Percentiles rank a stretch among this genome's conserved stretches.
phyloP scores from a whole-genome alignment of 768 basidiomycete species.

The Lactarius tabidus region DNA sequence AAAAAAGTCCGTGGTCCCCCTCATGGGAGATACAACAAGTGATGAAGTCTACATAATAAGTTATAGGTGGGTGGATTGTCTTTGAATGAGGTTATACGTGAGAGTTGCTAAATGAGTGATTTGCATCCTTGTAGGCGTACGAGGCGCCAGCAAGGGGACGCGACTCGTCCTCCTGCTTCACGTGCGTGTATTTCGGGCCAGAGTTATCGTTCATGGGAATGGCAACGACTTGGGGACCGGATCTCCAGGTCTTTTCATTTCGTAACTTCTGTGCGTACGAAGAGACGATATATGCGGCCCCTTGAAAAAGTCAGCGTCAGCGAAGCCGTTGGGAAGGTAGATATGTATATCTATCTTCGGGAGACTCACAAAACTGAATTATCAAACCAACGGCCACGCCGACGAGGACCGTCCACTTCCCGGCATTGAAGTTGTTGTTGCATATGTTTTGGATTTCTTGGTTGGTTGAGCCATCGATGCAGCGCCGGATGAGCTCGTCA shows the following conservation, averaged over 20 bases:
- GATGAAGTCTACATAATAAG: neutral
- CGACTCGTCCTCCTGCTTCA: neutral
- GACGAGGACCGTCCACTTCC: slow-evolving; percentile 5
- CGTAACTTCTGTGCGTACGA: slow-evolving; percentile 12
- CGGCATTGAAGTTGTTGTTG: neutral
- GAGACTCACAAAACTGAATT: slow-evolving; percentile 19
- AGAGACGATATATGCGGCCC: slow-evolving; percentile 21
- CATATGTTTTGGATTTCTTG: neutral
- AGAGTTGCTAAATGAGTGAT: slow-evolving; percentile 10
- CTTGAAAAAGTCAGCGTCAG: neutral
- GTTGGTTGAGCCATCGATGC: slow-evolving; percentile 21
- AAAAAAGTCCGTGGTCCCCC: neutral
- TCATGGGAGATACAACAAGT: neutral
- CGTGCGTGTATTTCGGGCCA: slow-evolving; percentile 9
- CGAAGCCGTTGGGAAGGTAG: too few species aligned
- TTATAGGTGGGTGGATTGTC: neutral
- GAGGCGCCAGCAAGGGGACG: slow-evolving; percentile 1
- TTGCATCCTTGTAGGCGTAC: slow-evolving; percentile 5
- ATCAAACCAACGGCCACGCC: neutral
- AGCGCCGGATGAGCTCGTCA: slow-evolving; percentile 9
- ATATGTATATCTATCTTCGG: neutral
- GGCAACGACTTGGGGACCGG: neutral
- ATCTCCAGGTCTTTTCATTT: slow-evolving; percentile 5
- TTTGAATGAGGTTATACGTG: neutral
- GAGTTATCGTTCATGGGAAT: neutral